phyloP scores from a whole-genome alignment of 805 yeast species.

The Wickerhamiella australiensis region DNA sequence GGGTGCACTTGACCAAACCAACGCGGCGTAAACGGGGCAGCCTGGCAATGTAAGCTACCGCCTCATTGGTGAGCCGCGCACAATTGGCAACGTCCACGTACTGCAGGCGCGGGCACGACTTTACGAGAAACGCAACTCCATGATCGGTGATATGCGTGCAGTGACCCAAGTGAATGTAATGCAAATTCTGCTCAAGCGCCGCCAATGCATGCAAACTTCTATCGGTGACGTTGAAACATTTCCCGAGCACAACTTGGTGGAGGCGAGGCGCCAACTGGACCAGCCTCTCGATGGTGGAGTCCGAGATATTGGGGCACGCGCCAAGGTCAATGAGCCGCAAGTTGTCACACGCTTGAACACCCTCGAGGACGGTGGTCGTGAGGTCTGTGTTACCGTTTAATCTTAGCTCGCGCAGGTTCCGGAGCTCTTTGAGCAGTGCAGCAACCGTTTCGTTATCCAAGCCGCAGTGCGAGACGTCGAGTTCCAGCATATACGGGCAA shows the following conservation, averaged over 20 bases:
- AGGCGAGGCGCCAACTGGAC: conserved; percentile 71
- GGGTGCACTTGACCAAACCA: conserved; percentile 82
- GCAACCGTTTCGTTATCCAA: conserved; percentile 47
- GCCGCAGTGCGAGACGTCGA: conserved; percentile 41
- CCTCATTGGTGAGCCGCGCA: conserved; percentile 70
- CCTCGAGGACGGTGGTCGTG: conserved; percentile 48
- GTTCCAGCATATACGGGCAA: conserved; percentile 75
- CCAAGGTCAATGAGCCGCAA: conserved; percentile 77
- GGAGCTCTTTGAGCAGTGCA: conserved; percentile 44
- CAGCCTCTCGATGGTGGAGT: conserved; percentile 58
- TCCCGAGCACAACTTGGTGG: conserved; percentile 77
- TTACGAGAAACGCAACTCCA: conserved; percentile 65
- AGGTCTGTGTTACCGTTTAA: conserved; percentile 60
- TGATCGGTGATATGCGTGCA: conserved; percentile 81
- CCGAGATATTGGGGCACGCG: conserved; percentile 65
- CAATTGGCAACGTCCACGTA: conserved; percentile 95
- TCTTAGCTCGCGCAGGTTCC: conserved; percentile 74
- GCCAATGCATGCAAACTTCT: conserved; percentile 60
- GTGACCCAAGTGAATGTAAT: conserved; percentile 87
- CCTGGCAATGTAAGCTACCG: conserved; percentile 62
- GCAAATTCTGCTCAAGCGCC: conserved; percentile 63
- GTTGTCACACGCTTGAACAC: conserved; percentile 39
- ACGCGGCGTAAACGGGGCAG: conserved; percentile 76
- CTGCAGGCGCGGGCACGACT: conserved; percentile 71
- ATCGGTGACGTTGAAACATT: conserved; percentile 80